Base-by-base conservation (phyloP, 1,284 basidiomycete genomes). In the Amylostereum areolatum region DNA sequence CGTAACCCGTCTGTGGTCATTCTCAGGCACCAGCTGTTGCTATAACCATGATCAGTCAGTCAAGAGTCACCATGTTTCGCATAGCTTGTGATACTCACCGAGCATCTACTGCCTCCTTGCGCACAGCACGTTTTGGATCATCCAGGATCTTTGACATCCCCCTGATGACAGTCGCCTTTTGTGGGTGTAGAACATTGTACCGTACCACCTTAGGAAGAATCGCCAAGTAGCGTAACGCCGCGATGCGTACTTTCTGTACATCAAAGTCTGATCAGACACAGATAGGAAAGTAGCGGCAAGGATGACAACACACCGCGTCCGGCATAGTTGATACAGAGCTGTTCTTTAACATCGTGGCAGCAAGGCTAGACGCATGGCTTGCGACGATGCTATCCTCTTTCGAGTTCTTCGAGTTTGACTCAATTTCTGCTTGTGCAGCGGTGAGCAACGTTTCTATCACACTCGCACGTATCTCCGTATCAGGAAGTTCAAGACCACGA, bases 61-160 rank as follows among this genome's bases (percentile, higher is more conserved):
- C n/a, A n/a, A n/a, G n/a, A n/a, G n/a, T n/a, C n/a, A n/a, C n/a
- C n/a, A n/a, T n/a, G n/a, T n/a, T n/a, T n/a, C n/a, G n/a, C n/a
- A n/a, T n/a, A n/a, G n/a, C n/a, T n/a, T n/a, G n/a, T n/a, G 24
- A n/a, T 29, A 56, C 71, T 29, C 56, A 76, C 77, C 94, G 72
- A 47, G 92, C 85, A 61, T 92, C 83, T 5, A 97, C 95, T 0
- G 93, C 94, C 59, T 89, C 89, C 58, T 81, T 84, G 40, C 94
- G 73, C 6, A 97, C 92, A 1, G 69, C 68, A 52, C 87, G 74
- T 61, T 86, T 88, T 2, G 88, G 87, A 66, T 97, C 95, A 63
- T 97, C 95, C 42, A 97, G 66, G 7, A 77, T 80, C 50, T 73
- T 77, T 0, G 77, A 85, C 28, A 99, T 73, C 49, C 86, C 82